These are phyloP conservation scores for Fusarium coicis DNA, from an alignment of 2,329 filamentous ascomycete genomes.

Conservation along the genomic window DNA sequence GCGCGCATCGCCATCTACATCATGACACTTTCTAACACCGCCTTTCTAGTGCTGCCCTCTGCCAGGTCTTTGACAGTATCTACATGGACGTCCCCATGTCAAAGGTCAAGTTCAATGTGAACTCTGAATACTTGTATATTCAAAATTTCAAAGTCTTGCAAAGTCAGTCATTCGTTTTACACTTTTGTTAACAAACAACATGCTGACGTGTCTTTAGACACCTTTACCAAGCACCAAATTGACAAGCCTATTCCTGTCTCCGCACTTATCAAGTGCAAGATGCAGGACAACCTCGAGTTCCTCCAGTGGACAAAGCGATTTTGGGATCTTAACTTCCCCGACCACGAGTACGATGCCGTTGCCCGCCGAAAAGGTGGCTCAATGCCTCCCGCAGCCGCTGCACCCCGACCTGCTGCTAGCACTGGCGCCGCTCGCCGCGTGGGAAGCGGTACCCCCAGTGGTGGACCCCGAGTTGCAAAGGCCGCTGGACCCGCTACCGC, in stretches of 20 bases:
- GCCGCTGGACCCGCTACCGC: conserved; percentile 69
- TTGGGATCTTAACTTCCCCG: conserved; percentile 98
- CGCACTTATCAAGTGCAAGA: conserved; percentile 94
- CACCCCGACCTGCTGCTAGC: conserved; percentile 60
- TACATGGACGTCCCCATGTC: conserved; percentile 95
- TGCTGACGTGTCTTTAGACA: conserved; percentile 62
- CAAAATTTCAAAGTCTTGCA: conserved; percentile 99
- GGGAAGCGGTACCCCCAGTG: conserved; percentile 71
- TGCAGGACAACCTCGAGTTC: conserved; percentile 99
- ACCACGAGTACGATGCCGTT: conserved; percentile 95
- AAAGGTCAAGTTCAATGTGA: conserved; percentile 98
- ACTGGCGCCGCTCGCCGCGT: conserved; percentile 64
- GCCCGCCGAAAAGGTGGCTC: conserved; percentile 82
- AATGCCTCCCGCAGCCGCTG: conserved; percentile 62
- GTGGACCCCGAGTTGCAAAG: conserved; percentile 59
- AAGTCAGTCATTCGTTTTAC: conserved; percentile 67
- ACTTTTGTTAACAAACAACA: neutral
- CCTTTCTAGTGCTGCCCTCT: conserved; percentile 81
- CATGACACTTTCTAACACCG: conserved; percentile 24
- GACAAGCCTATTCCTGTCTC: conserved; percentile 92
- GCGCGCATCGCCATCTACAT: neutral
- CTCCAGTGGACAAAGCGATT: conserved; percentile 96
- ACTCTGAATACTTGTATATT: conserved; percentile 95
- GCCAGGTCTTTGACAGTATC: conserved; percentile 98
- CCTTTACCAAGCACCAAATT: conserved; percentile 86